phyloP scores from a whole-genome alignment of 176 grass and related monocot genomes.

The Oryza glaberrima region DNA sequence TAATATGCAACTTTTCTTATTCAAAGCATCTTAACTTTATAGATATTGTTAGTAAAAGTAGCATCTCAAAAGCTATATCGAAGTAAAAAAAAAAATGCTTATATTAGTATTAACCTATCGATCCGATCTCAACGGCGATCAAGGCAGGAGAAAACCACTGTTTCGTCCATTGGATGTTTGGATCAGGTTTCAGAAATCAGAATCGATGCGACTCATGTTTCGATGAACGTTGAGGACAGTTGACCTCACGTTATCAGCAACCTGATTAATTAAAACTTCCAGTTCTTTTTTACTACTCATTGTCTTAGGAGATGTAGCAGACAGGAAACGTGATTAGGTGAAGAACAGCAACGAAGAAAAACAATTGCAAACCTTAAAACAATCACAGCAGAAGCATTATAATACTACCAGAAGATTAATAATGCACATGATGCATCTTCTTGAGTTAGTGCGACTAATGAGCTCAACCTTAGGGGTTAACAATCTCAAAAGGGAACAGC shows the following conservation, averaged over 20 bases:
- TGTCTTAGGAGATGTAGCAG: too few relatives aligned
- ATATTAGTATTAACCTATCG: background rate
- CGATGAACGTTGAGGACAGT: background rate
- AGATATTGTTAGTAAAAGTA: too few relatives aligned
- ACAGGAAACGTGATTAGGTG: background rate
- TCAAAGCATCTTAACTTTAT: too few relatives aligned
- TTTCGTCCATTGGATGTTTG: too few relatives aligned
- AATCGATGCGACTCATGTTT: background rate
- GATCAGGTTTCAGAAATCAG: too few relatives aligned
- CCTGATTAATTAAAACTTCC: background rate
- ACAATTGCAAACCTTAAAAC: background rate
- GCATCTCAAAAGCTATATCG: too few relatives aligned
- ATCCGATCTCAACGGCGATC: background rate
- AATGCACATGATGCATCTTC: background rate
- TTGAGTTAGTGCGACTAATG: background rate
- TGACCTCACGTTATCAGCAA: background rate
- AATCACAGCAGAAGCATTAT: background rate
- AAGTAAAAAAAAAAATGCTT: too few relatives aligned
- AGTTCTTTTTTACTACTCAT: background rate
- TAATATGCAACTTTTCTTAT: too few relatives aligned
- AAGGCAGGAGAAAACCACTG: too few relatives aligned
- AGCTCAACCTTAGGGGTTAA: background rate
- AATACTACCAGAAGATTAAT: background rate
- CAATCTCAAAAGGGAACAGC: background rate
- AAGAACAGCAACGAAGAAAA: too few relatives aligned